Base-by-base conservation (phyloP, 2,329 filamentous ascomycete genomes). In the Diaporthe eres region DNA sequence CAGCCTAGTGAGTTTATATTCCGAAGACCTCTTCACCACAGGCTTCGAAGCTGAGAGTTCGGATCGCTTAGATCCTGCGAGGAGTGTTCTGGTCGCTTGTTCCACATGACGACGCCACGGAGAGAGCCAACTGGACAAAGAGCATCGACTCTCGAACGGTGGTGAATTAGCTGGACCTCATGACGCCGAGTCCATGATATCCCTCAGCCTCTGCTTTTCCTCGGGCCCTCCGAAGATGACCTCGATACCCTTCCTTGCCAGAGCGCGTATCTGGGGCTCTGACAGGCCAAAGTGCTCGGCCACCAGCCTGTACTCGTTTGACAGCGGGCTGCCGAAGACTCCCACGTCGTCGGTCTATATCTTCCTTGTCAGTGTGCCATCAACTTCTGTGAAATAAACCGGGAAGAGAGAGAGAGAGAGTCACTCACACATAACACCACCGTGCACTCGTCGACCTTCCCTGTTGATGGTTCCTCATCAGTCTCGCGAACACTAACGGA, bases 311-410 rank as follows among this genome's bases (percentile, higher is more conserved):
- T 96, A 96, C 82, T 97, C 95, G 78, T 95, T 92, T 0, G 94
- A 95, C 5, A 96, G 84, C 0, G 90, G 88, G 80, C 93, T 96
- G 68, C 92, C 92, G 80, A 97, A 97, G 31, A 97, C 91, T 2
- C 94, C 95, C 13, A 96, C 93, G 80, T 97, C 94, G 81, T 97
- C 95, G 1, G 94, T 97, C 93, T 95, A 76, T 31, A 5, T 81
- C 96, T 94, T 94, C 96, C 93, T 95, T 76, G 28, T 19, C 25
- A 49, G 22, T 2, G 19, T 42, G 44, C 63, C 55, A 63, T 61
- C 28, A 72, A 51, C 13, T 13, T 2, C 8, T 4, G 8, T 1
- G 17, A 19, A 49, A 31, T 37, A 47, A n/a, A 61, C 5, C 6
- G 4, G 8, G 13, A 0, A 9, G 34, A 0, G 25, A 3, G 4